These are phyloP conservation scores for Oryza glumipatula DNA, from an alignment of 176 grass and related monocot genomes.

Conservation along the genomic window DNA sequence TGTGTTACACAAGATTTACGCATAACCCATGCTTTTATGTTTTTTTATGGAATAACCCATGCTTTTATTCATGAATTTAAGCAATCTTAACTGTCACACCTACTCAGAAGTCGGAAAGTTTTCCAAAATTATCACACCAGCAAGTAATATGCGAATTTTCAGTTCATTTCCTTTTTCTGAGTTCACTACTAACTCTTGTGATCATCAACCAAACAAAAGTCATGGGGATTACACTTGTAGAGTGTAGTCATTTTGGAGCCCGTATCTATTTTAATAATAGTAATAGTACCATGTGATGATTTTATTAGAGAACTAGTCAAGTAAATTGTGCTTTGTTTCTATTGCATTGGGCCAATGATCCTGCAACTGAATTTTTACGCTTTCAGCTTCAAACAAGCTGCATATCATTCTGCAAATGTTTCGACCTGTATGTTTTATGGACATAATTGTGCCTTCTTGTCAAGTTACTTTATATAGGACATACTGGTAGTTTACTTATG, in stretches of 20 bases:
- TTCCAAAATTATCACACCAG: background rate
- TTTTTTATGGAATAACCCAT: background rate
- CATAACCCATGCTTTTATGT: background rate
- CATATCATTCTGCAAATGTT: background rate
- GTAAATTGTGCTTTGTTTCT: background rate
- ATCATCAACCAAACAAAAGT: background rate
- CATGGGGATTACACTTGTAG: background rate
- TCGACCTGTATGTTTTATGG: background rate
- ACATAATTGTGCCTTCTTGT: background rate
- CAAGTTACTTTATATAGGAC: background rate
- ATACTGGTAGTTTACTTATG: constrained; percentile 12
- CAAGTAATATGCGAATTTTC: background rate
- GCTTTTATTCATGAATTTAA: background rate
- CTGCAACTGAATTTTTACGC: background rate
- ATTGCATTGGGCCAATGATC: background rate
- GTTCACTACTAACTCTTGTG: background rate
- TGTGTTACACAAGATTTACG: background rate
- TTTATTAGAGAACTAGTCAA: background rate
- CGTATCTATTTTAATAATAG: background rate
- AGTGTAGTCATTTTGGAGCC: background rate
- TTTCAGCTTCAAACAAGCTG: background rate
- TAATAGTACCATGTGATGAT: background rate
- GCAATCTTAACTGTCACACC: background rate
- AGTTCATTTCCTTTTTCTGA: background rate
- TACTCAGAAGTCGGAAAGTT: no score